A percentile compares a stretch with the other conserved stretches of the same genome.
phyloP scores from a whole-genome alignment of 1,139 yeast species.

The Zygosaccharomyces pseudobailii region DNA sequence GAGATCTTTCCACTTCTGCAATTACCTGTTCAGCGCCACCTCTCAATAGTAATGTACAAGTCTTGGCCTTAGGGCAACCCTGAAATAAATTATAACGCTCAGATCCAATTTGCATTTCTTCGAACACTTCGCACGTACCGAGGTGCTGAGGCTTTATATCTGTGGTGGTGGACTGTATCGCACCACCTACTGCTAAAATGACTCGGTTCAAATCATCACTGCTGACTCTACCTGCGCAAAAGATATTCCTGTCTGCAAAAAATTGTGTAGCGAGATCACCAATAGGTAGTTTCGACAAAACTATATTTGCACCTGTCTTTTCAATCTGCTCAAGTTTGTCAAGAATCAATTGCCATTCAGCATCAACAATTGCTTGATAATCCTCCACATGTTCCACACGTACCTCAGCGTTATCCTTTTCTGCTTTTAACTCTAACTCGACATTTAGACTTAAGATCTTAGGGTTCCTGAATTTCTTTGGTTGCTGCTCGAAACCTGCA shows the following conservation, averaged over 20 bases:
- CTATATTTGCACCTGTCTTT: slow-evolving; percentile 85
- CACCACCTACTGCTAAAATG: slow-evolving; percentile 90
- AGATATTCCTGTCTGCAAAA: slow-evolving; percentile 92
- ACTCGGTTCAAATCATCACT: slow-evolving; percentile 89
- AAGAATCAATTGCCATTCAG: slow-evolving; percentile 94
- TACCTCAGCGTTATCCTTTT: slow-evolving; percentile 98
- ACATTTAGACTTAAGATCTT: slow-evolving; percentile 82
- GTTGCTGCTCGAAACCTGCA: slow-evolving; percentile 99
- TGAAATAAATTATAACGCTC: slow-evolving; percentile 89
- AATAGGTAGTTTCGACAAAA: slow-evolving; percentile 89
- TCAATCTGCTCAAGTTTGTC: slow-evolving; percentile 80
- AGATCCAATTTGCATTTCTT: slow-evolving; percentile 92
- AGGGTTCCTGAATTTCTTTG: slow-evolving; percentile 75
- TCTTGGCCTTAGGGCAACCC: slow-evolving; percentile 89
- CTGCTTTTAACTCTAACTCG: slow-evolving; percentile 94
- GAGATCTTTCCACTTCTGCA: slow-evolving; percentile 95
- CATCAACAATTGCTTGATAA: slow-evolving; percentile 94
- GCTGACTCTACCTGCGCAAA: slow-evolving; percentile 96
- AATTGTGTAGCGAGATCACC: slow-evolving; percentile 98
- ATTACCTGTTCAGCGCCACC: slow-evolving; percentile 99
- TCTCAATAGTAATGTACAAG: slow-evolving; percentile 87
- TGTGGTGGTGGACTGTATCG: slow-evolving; percentile 84
- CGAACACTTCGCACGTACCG: slow-evolving; percentile 82
- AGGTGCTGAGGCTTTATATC: slow-evolving; percentile 65
- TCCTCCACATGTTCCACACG: slow-evolving; percentile 91